These are phyloP conservation scores for Auxenochlorella pyrenoidosa DNA, from an alignment of 139 green algal species.

Conservation along the genomic window DNA sequence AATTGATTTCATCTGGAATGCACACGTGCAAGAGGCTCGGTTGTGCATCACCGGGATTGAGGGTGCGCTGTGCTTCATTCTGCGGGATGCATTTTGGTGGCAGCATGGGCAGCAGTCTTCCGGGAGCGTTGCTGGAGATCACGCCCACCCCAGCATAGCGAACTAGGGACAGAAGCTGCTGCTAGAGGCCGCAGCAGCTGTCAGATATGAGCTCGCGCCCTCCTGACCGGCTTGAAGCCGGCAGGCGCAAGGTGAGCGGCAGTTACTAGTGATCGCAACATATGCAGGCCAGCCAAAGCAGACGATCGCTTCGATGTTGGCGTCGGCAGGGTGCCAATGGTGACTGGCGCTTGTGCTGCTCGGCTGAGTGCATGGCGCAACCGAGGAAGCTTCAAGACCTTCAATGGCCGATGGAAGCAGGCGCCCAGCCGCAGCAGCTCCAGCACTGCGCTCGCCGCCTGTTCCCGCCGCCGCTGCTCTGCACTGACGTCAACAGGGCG, in stretches of 20 bases:
- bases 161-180: too few species aligned
- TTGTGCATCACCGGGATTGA: too few species aligned
- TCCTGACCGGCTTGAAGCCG: constrained; percentile 18
- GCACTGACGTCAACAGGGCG: not conserved
- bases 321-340: too few species aligned
- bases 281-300: not conserved
- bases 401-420: not conserved
- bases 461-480: not conserved
- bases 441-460: not conserved
- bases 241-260: constrained; percentile 34
- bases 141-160: too few species aligned
- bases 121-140: too few species aligned
- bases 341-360: not conserved
- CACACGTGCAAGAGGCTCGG: too few species aligned
- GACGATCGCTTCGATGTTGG: not conserved
- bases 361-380: not conserved
- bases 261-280: not conserved
- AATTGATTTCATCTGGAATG: too few species aligned
- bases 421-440: not conserved
- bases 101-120: too few species aligned
- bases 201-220: not conserved
- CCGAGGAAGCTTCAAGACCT: too few species aligned
- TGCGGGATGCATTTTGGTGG: too few species aligned
- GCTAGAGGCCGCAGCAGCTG: too few species aligned
- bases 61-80: too few species aligned